These are phyloP conservation scores for Colletotrichum sp. DNA, from an alignment of 2,329 filamentous ascomycete genomes.

Conservation along the genomic window DNA sequence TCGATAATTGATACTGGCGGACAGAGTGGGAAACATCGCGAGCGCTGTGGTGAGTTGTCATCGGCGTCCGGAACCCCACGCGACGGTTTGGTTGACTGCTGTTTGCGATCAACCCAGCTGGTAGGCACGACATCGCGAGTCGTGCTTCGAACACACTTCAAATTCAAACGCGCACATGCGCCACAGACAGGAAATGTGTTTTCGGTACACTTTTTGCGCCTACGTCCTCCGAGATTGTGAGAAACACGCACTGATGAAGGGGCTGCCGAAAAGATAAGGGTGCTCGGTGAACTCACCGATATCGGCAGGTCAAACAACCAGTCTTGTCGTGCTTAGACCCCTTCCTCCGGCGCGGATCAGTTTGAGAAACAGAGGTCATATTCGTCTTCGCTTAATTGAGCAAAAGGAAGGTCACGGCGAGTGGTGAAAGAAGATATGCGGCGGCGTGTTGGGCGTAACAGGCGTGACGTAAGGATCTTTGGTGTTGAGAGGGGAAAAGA, in stretches of 20 bases:
- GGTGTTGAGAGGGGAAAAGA: slow-evolving; percentile 5
- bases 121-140: slow-evolving; percentile 18
- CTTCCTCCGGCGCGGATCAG: slow-evolving; percentile 11
- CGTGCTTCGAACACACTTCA: slow-evolving; percentile 17
- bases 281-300: slow-evolving; percentile 13
- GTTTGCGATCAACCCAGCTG: slow-evolving; percentile 5
- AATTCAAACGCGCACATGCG: slow-evolving; percentile 16
- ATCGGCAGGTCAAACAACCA: slow-evolving; percentile 23
- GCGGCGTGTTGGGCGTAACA: slow-evolving; percentile 13
- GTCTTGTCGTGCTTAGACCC: slow-evolving; percentile 22
- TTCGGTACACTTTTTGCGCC: slow-evolving; percentile 22
- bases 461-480: neutral
- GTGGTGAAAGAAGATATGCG: neutral
- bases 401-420: neutral
- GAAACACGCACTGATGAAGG: neutral
- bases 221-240: neutral
- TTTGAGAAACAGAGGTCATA: neutral
- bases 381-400: neutral
- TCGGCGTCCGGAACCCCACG: neutral
- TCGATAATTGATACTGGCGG: neutral
- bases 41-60: neutral
- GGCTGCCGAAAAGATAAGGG: neutral
- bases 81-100: neutral
- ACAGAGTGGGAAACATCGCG: neutral
- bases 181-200: slow-evolving; percentile 21